Evolutionary conservation across 352 stramenopile species (phyloP).

Genomic region (Blastocystis sp.): DNA sequence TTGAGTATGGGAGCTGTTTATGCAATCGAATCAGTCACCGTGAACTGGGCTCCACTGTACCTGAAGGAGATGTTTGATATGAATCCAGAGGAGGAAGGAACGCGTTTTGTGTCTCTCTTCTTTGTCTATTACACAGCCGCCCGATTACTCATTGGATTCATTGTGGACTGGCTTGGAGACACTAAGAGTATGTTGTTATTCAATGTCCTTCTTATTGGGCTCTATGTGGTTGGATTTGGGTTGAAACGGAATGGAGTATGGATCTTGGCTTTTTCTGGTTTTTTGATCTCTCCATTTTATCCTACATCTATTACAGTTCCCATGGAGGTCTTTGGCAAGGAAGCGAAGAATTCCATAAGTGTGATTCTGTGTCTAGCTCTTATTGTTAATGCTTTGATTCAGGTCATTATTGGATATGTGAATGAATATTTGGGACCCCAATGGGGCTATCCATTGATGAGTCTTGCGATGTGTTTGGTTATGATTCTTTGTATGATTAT

Average conservation of each 20-base stretch:
- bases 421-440: constrained; percentile 19
- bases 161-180: constrained; percentile 41
- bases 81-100: background rate
- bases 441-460: constrained; percentile 55
- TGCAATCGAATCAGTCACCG: constrained; percentile 51
- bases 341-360: constrained; percentile 60
- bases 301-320: constrained; percentile 31
- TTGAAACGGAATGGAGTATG: constrained; percentile 6
- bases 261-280: constrained; percentile 27
- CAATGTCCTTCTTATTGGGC: constrained; percentile 1
- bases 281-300: constrained; percentile 50
- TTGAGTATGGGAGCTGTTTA: constrained; percentile 55
- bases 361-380: constrained; percentile 27
- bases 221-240: constrained; percentile 11
- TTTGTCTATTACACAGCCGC: constrained; percentile 51
- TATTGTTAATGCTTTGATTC: constrained; percentile 44
- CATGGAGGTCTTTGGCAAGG: constrained; percentile 52
- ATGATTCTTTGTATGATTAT: constrained; percentile 52
- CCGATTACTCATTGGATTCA: constrained; percentile 39
- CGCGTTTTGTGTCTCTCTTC: constrained; percentile 29
- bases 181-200: constrained; percentile 1
- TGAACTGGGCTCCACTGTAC: constrained; percentile 58
- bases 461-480: background rate
- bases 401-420: constrained; percentile 47
- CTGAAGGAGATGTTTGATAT: constrained; percentile 56